Evolutionary conservation across 495 filamentous ascomycete species (phyloP).

Genomic region (Diplogelasinospora grovesii): DNA sequence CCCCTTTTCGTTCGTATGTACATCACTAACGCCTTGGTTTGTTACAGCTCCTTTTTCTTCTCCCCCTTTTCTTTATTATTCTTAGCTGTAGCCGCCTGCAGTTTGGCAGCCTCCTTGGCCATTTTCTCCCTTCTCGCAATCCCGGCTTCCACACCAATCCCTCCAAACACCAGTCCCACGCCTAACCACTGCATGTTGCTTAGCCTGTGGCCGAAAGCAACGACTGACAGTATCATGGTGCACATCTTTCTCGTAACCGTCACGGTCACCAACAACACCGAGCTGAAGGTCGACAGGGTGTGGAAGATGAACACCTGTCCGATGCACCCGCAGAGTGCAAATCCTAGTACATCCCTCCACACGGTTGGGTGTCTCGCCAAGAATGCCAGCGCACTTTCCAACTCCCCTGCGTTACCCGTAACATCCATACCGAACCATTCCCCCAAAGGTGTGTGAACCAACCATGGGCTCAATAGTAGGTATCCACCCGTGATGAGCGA

Average conservation of each 20-base stretch:
- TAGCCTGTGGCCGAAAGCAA: constrained; percentile 88
- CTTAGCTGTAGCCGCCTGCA: too few species aligned
- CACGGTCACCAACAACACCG: constrained; percentile 86
- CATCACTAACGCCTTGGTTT: not conserved
- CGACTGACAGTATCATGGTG: constrained; percentile 92
- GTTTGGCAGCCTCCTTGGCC: constrained; percentile 69
- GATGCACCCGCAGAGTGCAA: constrained; percentile 86
- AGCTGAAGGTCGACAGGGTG: constrained; percentile 85
- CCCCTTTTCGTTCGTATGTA: too few species aligned
- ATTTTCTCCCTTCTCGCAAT: constrained; percentile 79
- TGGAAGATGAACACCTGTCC: constrained; percentile 97
- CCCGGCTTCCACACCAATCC: constrained; percentile 82
- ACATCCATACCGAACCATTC: constrained; percentile 61
- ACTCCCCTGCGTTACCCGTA: constrained; percentile 55
- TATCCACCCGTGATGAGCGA: constrained; percentile 68
- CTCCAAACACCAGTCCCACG: constrained; percentile 87
- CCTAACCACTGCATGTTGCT: constrained; percentile 82
- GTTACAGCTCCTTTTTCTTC: constrained; percentile 34
- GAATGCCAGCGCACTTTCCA: constrained; percentile 73
- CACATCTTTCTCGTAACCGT: constrained; percentile 98
- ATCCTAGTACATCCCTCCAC: constrained; percentile 77
- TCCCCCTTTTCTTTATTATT: too few species aligned
- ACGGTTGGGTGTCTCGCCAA: constrained; percentile 69
- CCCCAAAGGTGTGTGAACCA: constrained; percentile 59
- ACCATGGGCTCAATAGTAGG: constrained; percentile 68